Evolutionary conservation across 305 asterid species (phyloP).

Genomic region (Solanum aculeatissimum): DNA sequence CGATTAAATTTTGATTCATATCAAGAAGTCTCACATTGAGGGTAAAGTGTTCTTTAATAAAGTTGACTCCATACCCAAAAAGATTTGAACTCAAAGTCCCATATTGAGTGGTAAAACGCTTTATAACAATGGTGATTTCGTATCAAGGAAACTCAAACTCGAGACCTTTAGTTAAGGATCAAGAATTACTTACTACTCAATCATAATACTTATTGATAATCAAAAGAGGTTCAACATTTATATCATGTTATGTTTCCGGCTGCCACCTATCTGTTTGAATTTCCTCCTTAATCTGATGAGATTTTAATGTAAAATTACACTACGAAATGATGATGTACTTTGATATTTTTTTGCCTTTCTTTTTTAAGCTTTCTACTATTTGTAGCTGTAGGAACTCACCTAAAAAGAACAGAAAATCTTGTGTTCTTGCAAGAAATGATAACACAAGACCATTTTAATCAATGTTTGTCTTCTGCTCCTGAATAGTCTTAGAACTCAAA

Average conservation of each 20-base stretch:
- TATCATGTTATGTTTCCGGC: too few relatives aligned
- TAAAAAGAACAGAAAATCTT: background rate
- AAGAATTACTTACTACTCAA: too few relatives aligned
- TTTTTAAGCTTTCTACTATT: background rate
- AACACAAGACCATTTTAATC: background rate
- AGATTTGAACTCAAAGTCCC: too few relatives aligned
- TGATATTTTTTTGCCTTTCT: too few relatives aligned
- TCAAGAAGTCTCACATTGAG: too few relatives aligned
- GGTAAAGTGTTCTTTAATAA: too few relatives aligned
- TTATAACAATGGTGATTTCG: accelerated
- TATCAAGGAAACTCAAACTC: background rate
- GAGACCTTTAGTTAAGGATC: too few relatives aligned
- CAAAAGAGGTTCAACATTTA: too few relatives aligned
- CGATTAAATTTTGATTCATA: too few relatives aligned
- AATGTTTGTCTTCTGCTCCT: background rate
- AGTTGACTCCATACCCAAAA: too few relatives aligned
- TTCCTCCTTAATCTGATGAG: background rate
- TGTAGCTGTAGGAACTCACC: background rate
- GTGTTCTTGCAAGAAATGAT: background rate
- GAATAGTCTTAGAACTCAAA: background rate
- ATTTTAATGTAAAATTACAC: background rate
- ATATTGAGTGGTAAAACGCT: background rate
- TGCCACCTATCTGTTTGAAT: background rate
- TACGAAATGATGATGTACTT: background rate
- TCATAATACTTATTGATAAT: too few relatives aligned